Percentiles rank a stretch among this genome's conserved stretches.
phyloP scores from a whole-genome alignment of 768 basidiomycete species.

The Asterophora parasitica region DNA sequence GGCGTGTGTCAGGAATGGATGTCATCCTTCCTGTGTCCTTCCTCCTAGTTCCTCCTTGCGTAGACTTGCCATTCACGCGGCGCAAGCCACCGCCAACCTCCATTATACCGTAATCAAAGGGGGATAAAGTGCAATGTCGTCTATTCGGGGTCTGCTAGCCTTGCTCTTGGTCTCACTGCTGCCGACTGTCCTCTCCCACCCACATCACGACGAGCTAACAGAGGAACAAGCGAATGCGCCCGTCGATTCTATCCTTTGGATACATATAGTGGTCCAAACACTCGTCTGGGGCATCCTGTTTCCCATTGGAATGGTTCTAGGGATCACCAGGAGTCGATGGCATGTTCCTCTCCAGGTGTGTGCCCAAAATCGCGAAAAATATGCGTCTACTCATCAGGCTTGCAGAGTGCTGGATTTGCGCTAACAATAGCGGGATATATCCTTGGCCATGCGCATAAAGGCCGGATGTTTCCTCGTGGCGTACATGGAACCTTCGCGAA shows the following conservation, averaged over 20 bases:
- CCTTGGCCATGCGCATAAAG: conserved; percentile 84
- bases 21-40: conserved; percentile 2
- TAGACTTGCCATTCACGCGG: too few relatives aligned
- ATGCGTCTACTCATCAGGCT: not conserved
- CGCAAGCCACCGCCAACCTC: not conserved
- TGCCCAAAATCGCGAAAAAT: not conserved
- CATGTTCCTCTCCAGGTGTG: conserved; percentile 85
- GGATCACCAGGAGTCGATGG: conserved; percentile 76
- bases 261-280: conserved; percentile 78
- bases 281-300: conserved; percentile 84
- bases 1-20: conserved; percentile 5
- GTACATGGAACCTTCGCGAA: conserved; percentile 69
- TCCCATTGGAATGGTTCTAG: conserved; percentile 78
- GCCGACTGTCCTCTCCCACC: conserved; percentile 42
- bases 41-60: not conserved
- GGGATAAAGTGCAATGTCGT: conserved; percentile 6
- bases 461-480: conserved; percentile 69
- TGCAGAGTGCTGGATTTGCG: conserved; percentile 61
- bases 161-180: conserved; percentile 7
- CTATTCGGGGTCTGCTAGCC: conserved; percentile 2
- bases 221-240: conserved; percentile 63
- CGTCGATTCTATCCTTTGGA: conserved; percentile 74
- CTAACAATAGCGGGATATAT: conserved; percentile 71
- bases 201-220: conserved; percentile 56
- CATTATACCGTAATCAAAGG: conserved; percentile 4